Conservation (phyloP, 1,139 yeast genomes). For the Geotrichum cucujoidarum region DNA sequence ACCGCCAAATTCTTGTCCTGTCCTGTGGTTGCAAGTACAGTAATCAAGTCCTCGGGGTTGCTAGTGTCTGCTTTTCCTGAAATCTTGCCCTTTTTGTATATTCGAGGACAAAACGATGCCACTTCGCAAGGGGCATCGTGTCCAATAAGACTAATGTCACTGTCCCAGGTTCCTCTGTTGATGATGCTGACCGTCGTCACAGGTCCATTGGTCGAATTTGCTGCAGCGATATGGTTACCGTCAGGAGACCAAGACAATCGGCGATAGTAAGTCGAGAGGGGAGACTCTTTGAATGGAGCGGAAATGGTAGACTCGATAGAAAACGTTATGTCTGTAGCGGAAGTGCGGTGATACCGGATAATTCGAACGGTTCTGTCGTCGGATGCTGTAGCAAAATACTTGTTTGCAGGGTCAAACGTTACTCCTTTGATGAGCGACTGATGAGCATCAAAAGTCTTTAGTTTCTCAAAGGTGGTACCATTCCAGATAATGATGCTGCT, state of each 20-base stretch:
- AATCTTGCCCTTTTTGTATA: slow-evolving; percentile 35
- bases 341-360: slow-evolving; percentile 63
- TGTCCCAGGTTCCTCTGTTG: slow-evolving; percentile 89
- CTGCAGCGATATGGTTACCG: slow-evolving; percentile 93
- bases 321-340: slow-evolving; percentile 50
- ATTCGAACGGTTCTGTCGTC: slow-evolving; percentile 90
- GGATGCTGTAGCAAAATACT: slow-evolving; percentile 93
- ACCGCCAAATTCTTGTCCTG: slow-evolving; percentile 73
- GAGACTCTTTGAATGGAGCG: slow-evolving; percentile 84
- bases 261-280: slow-evolving; percentile 87
- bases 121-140: slow-evolving; percentile 98
- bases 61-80: slow-evolving; percentile 1
- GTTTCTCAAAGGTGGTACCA: slow-evolving; percentile 84
- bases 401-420: slow-evolving; percentile 97
- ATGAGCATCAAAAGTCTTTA: slow-evolving; percentile 86
- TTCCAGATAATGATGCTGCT: slow-evolving; percentile 91
- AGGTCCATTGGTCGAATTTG: slow-evolving; percentile 96
- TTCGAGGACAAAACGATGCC: slow-evolving; percentile 81
- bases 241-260: slow-evolving; percentile 98
- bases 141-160: slow-evolving; percentile 82
- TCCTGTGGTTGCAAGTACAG: slow-evolving; percentile 83
- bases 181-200: slow-evolving; percentile 85
- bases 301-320: slow-evolving; percentile 78
- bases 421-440: slow-evolving; percentile 96
- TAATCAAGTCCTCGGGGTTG: slow-evolving; percentile 37